phyloP scores from a whole-genome alignment of 306 rosid genomes.

The Ceratonia siliqua region DNA sequence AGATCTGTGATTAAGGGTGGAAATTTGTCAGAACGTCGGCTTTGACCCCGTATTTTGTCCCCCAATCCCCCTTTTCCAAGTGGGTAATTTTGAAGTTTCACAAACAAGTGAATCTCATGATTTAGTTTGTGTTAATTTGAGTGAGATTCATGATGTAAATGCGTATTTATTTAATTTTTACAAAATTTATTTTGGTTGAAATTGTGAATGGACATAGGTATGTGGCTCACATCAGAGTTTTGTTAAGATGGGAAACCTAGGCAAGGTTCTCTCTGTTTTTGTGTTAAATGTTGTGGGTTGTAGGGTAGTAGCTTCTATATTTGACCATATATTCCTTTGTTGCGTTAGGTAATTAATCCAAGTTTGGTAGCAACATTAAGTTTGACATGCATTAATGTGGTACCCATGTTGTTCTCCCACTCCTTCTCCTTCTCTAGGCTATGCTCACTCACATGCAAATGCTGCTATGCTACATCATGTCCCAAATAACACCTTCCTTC shows the following conservation, averaged over 20 bases:
- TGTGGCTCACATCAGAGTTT: background rate
- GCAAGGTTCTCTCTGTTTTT: background rate
- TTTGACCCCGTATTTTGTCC: background rate
- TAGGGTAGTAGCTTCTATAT: conserved; percentile 22
- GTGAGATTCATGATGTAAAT: no score
- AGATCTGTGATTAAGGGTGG: no score
- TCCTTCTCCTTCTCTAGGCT: no score
- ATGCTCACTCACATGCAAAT: no score
- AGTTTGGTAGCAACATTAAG: background rate
- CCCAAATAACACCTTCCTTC: no score
- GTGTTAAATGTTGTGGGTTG: background rate
- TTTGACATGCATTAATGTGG: background rate
- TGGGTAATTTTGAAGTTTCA: conserved; percentile 25
- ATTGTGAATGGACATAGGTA: background rate
- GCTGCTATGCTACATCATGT: no score
- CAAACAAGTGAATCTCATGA: background rate
- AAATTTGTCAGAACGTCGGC: no score
- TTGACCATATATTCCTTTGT: conserved; percentile 26
- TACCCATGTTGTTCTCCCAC: background rate
- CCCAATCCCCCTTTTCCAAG: background rate
- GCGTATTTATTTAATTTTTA: no score
- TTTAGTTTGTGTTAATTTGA: background rate
- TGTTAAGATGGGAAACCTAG: background rate
- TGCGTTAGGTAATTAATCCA: conserved; percentile 17
- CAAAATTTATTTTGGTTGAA: no score